These are phyloP conservation scores for Euphorbia schlechtendalii DNA, from an alignment of 441 rosid genomes.

Conservation along the genomic window DNA sequence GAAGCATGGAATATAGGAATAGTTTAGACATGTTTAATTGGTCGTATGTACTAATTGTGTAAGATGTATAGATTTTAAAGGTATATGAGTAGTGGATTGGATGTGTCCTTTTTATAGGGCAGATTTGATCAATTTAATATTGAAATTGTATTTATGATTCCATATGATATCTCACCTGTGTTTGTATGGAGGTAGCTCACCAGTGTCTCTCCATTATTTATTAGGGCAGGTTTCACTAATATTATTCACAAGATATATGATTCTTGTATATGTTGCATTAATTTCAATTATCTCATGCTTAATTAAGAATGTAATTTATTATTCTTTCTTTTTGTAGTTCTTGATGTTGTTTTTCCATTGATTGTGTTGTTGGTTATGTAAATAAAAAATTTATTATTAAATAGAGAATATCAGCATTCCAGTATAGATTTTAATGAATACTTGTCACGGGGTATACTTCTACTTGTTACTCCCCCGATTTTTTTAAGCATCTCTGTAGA, in stretches of 20 bases:
- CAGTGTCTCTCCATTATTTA: conserved; percentile 1
- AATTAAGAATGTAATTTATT: too few species aligned
- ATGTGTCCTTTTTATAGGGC: conserved; percentile 21
- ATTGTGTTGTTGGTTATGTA: too few species aligned
- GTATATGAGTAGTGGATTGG: not conserved
- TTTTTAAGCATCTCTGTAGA: too few species aligned
- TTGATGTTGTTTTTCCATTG: too few species aligned
- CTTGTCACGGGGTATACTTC: too few species aligned
- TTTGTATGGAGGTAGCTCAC: conserved; percentile 7
- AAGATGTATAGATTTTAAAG: not conserved
- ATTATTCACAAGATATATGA: not conserved
- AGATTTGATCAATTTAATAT: conserved; percentile 5
- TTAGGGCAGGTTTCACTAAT: not conserved
- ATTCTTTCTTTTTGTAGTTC: too few species aligned
- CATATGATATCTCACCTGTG: conserved; percentile 8
- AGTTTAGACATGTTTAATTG: conserved; percentile 13
- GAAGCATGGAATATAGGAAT: conserved; percentile 14
- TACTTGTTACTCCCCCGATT: too few species aligned
- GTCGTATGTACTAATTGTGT: not conserved
- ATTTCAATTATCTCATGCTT: not conserved
- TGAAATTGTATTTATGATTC: conserved; percentile 20
- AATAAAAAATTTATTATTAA: too few species aligned
- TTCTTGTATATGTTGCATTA: not conserved
- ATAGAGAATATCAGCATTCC: too few species aligned
- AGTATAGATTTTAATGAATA: too few species aligned